Base-by-base conservation (phyloP, 768 basidiomycete species). In the Crassisporium funariophilum region DNA sequence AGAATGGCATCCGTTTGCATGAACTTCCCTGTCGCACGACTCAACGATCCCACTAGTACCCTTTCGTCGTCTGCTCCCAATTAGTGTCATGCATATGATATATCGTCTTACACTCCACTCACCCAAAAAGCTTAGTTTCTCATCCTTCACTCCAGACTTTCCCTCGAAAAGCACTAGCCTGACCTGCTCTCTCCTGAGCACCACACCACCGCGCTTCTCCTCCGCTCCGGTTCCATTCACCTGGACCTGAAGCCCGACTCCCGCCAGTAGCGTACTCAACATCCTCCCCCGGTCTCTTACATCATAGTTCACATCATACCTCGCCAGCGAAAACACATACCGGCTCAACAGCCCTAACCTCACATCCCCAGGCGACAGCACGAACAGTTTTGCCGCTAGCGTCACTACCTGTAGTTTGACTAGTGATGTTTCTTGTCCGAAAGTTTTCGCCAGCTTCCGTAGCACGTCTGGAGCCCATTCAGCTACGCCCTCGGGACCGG, bases 391-490 rank as follows among this genome's bases (percentile, higher is more conserved):
- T 2, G 90, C 84, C 0, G 89, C 84, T n/a, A 98, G 79, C 0
- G 86, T 92, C 6, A 95, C 65, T 29, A 84, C 76, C 62, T 97
- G 94, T 4, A 94, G 74, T 60, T 93, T 98, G 41, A 92, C 90
- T 5, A 77, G 56, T 0, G 78, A 49, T 0, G 74, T 67, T 77
- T 97, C 93, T 34, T 75, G 56, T 2, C 56, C 64, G 60, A 97
- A 95, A 0, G 77, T 73, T 62, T 87, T 91, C 2, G 83, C 84
- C 4, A 81, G 69, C 56, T 86, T 86, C n/a, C 95, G 73, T 9
- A 98, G 67, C 4, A 95, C 81, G 61, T 99, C 97, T 1, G 95
- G 91, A 0, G 85, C 91, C 91, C 90, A 95, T 22, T 77, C 74
- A 4, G 73, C 82, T 6, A 93, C 66, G 12, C 83, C 84, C 41